phyloP scores from a whole-genome alignment of 805 yeast genomes.

The Monosporozyma siamensis region DNA sequence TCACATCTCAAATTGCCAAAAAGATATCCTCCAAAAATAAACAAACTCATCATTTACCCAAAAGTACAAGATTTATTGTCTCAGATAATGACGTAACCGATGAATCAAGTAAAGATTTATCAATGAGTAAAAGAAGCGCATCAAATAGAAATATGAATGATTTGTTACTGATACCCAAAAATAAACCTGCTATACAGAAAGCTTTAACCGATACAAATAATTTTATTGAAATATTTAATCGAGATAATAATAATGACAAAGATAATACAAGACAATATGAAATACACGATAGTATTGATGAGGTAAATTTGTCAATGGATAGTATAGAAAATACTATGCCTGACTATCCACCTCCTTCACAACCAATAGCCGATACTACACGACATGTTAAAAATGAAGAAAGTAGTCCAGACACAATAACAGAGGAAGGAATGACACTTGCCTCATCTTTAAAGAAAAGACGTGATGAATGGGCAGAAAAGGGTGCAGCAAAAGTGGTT shows the following conservation, averaged over 20 bases:
- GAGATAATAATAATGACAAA: neutral
- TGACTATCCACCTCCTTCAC: conserved; percentile 1
- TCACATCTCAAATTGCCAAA: neutral
- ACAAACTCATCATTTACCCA: neutral
- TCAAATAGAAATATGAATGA: conserved; percentile 19
- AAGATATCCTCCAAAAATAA: neutral
- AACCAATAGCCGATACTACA: neutral
- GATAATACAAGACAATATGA: conserved; percentile 2
- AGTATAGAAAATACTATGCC: conserved; percentile 5
- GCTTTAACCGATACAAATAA: conserved; percentile 28
- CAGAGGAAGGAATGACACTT: conserved; percentile 13
- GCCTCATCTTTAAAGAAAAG: conserved; percentile 18
- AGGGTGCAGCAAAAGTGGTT: conserved; percentile 51
- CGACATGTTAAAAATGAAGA: too few species aligned
- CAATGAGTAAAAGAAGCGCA: conserved; percentile 10
- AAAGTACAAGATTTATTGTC: conserved; percentile 1
- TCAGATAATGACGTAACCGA: neutral
- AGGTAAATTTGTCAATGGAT: conserved; percentile 8
- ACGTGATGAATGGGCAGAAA: conserved; percentile 42
- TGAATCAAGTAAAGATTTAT: neutral
- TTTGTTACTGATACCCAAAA: conserved; percentile 5
- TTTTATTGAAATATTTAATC: conserved; percentile 20
- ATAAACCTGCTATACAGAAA: conserved; percentile 13
- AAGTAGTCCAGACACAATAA: neutral
- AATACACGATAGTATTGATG: conserved; percentile 2